Percentiles rank a stretch among this genome's conserved stretches.
phyloP scores from a whole-genome alignment of 2,329 filamentous ascomycete genomes.

The Trichophaea hybrida region DNA sequence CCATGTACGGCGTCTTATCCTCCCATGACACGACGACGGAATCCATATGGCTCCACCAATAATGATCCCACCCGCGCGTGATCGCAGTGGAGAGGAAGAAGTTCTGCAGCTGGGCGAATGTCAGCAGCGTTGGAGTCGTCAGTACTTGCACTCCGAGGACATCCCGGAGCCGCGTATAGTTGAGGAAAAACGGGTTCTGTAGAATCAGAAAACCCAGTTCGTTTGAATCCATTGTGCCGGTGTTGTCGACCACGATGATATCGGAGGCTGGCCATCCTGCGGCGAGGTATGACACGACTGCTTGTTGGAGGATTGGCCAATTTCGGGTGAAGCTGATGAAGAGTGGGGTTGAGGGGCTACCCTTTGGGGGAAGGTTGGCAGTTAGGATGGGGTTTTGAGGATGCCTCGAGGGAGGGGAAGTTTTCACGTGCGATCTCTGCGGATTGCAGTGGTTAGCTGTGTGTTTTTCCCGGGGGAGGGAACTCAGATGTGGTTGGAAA shows the following conservation, averaged over 20 bases:
- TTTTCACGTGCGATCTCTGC: too few species aligned
- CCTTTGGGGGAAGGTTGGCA: too few species aligned
- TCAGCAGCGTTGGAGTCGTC: constrained; percentile 39
- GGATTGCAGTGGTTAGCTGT: too few species aligned
- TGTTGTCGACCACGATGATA: constrained; percentile 47
- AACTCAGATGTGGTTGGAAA: too few species aligned
- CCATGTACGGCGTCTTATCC: constrained; percentile 26
- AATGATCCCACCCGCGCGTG: constrained; percentile 35
- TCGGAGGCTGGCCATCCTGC: constrained; percentile 44
- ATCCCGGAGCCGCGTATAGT: constrained; percentile 36
- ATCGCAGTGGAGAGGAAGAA: constrained; percentile 39
- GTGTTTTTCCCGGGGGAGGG: too few species aligned
- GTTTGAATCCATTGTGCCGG: constrained; percentile 42
- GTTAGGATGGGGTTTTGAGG: too few species aligned
- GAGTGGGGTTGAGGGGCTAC: constrained; percentile 41
- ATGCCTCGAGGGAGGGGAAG: too few species aligned
- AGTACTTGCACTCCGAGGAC: constrained; percentile 41
- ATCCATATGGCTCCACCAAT: constrained; percentile 47
- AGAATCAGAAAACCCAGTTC: constrained; percentile 36
- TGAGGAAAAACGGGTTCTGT: constrained; percentile 44
- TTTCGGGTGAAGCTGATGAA: constrained; percentile 46
- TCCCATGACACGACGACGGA: constrained; percentile 37
- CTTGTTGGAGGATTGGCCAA: constrained; percentile 42
- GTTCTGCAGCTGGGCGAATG: constrained; percentile 44
- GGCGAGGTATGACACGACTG: constrained; percentile 43